These are phyloP conservation scores for Pelagophyceae sp. DNA, from an alignment of 352 stramenopile species.

Conservation along the genomic window DNA sequence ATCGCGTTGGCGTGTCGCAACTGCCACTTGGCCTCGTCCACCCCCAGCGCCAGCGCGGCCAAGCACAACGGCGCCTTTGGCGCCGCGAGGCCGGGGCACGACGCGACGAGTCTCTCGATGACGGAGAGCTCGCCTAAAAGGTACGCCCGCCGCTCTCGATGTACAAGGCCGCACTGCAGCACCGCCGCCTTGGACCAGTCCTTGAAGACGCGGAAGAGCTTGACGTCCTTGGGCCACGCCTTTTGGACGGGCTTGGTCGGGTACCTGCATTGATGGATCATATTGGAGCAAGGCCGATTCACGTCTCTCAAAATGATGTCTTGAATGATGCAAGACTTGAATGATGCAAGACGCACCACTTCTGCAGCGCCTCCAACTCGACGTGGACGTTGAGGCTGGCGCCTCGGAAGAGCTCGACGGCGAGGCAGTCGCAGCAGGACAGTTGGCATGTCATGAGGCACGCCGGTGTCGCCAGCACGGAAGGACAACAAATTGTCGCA, in stretches of 20 bases:
- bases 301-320: too few relatives aligned
- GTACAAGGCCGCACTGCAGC: not conserved
- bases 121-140: not conserved
- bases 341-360: too few relatives aligned
- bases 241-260: not conserved
- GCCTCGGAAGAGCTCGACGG: not conserved
- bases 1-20: not conserved
- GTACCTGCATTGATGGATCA: too few relatives aligned
- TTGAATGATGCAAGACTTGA: too few relatives aligned
- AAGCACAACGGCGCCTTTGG: not conserved
- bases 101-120: not conserved
- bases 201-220: not conserved
- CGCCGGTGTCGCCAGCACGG: not conserved
- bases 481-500: not conserved
- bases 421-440: not conserved
- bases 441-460: not conserved
- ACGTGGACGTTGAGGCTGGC: slow-evolving; percentile 2
- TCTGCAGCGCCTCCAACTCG: slow-evolving; percentile 7
- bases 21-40: not conserved
- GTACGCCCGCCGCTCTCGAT: slow-evolving; percentile 10
- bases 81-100: not conserved
- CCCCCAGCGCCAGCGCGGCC: not conserved
- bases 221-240: slow-evolving; percentile 5
- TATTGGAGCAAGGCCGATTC: too few relatives aligned
- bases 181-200: slow-evolving; percentile 12